Evolutionary conservation across 176 grass and related monocot species (phyloP).

Genomic region (Ananas comosus): DNA sequence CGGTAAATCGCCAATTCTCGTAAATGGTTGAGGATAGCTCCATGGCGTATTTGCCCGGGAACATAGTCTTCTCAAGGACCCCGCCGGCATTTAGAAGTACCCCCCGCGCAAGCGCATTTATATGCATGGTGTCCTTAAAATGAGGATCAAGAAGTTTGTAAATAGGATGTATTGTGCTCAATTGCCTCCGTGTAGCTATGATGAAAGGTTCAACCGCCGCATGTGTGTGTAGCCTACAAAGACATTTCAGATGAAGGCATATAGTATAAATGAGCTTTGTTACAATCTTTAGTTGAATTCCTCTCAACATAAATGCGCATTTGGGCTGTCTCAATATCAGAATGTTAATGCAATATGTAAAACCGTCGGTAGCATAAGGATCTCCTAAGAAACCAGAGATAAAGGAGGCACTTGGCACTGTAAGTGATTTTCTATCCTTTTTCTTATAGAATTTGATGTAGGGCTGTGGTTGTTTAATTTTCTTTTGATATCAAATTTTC

Average conservation of each 20-base stretch:
- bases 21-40: slow-evolving; percentile 79
- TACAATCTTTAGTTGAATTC: too few relatives aligned
- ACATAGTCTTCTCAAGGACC: slow-evolving; percentile 79
- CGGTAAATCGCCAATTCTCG: slow-evolving; percentile 53
- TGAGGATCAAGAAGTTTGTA: slow-evolving; percentile 86
- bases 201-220: slow-evolving; percentile 85
- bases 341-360: too few relatives aligned
- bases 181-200: slow-evolving; percentile 74
- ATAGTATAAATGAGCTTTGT: neutral
- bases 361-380: too few relatives aligned
- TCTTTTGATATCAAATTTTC: too few relatives aligned
- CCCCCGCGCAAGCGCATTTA: slow-evolving; percentile 81
- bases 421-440: too few relatives aligned
- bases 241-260: neutral
- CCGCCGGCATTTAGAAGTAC: slow-evolving; percentile 65
- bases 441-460: too few relatives aligned
- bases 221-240: slow-evolving; percentile 63
- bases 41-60: slow-evolving; percentile 56
- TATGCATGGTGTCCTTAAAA: slow-evolving; percentile 90
- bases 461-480: too few relatives aligned
- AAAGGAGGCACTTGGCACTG: too few relatives aligned
- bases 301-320: too few relatives aligned
- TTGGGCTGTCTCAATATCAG: too few relatives aligned
- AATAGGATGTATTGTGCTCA: slow-evolving; percentile 84
- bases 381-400: too few relatives aligned